These are phyloP conservation scores for Apiotrichum akiyoshidainum DNA, from an alignment of 1,284 basidiomycete genomes.

Conservation along the genomic window DNA sequence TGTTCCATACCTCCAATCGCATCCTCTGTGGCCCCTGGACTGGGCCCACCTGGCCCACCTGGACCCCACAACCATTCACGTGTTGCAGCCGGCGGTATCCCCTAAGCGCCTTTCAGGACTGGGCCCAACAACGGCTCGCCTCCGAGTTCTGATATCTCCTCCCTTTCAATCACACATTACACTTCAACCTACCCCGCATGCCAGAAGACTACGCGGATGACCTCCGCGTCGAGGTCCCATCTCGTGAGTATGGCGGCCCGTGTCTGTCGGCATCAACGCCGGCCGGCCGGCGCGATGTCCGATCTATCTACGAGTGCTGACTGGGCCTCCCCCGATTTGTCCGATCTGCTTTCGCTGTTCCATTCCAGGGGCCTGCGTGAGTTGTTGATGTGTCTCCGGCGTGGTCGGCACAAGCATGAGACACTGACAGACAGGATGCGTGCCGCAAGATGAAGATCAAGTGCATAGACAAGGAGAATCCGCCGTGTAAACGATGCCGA, in stretches of 20 bases:
- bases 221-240: neutral
- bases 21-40: too few relatives aligned
- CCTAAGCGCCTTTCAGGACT: too few relatives aligned
- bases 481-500: constrained; percentile 25
- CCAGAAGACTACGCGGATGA: neutral
- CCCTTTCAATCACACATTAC: neutral
- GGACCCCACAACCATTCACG: too few relatives aligned
- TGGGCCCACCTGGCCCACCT: too few relatives aligned
- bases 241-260: neutral
- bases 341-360: neutral
- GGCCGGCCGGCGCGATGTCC: too few relatives aligned
- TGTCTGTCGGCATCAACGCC: too few relatives aligned
- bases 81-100: too few relatives aligned
- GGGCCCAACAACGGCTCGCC: neutral
- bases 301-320: neutral
- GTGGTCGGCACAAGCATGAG: too few relatives aligned
- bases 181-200: neutral
- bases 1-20: too few relatives aligned
- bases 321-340: neutral
- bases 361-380: neutral
- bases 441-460: constrained; percentile 29
- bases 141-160: neutral
- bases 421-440: constrained; percentile 17
- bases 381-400: neutral
- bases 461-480: constrained; percentile 28